These are phyloP conservation scores for Penicillium sp. DNA, from an alignment of 2,329 filamentous ascomycete genomes.

Conservation along the genomic window DNA sequence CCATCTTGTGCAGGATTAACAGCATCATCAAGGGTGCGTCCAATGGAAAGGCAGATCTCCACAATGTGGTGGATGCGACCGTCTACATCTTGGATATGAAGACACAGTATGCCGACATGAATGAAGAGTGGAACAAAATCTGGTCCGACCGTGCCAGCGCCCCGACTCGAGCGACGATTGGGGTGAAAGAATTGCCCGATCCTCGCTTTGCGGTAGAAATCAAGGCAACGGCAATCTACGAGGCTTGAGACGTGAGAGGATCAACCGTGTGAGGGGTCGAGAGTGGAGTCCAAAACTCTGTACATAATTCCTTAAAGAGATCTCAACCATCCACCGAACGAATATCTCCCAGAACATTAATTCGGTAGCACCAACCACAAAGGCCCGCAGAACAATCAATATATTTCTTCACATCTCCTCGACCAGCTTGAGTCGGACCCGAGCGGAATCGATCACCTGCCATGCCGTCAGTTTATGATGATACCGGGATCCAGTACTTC, in stretches of 20 bases:
- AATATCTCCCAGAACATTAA: not conserved
- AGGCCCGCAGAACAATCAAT: not conserved
- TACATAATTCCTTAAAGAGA: not conserved
- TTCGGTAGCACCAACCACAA: not conserved
- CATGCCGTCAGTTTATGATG: not conserved
- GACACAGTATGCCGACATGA: slow-evolving; percentile 50
- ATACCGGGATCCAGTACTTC: not conserved
- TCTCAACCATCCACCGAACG: not conserved
- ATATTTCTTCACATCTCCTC: not conserved
- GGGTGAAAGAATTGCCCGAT: slow-evolving; percentile 7
- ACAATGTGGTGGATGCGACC: slow-evolving; percentile 47
- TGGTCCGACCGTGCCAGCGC: slow-evolving; percentile 43
- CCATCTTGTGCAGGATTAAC: not conserved
- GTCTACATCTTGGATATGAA: slow-evolving; percentile 50
- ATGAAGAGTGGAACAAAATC: slow-evolving; percentile 53
- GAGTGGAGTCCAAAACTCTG: not conserved
- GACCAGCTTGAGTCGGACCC: not conserved
- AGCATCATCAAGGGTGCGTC: not conserved
- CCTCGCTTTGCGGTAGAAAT: slow-evolving; percentile 21
- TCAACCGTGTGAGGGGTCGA: not conserved
- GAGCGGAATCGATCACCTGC: not conserved
- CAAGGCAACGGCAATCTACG: slow-evolving; percentile 13
- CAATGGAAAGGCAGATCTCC: slow-evolving; percentile 21
- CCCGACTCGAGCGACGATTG: slow-evolving; percentile 31
- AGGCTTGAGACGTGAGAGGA: not conserved